Evolutionary conservation across 2,329 filamentous ascomycete genomes (phyloP), one percentile per base, ranked within the genome.

Genomic region (Fusarium aywerte): DNA sequence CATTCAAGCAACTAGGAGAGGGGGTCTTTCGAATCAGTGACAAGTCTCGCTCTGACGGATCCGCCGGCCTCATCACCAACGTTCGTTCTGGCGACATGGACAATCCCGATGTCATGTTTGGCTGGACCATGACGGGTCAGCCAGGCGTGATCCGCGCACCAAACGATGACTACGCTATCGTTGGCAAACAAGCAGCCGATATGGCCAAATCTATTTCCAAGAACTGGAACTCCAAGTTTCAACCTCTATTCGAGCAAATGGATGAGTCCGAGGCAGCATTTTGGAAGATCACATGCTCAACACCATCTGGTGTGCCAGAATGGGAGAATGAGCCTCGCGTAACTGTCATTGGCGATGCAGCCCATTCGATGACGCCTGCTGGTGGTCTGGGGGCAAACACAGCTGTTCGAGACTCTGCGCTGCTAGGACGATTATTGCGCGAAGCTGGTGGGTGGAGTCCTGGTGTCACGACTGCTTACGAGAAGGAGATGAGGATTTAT

Each of bases 261-360:
- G 73, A 78, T 7, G 84, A 83, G 55, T 65, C 75, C 0, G 85
- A 90, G 65, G 84, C 87, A 0, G 87, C 88, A 0, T 90, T 90
- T 66, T 89, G 87, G 86, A 90, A 89, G 69, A 89, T 90, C 45
- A 89, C 87, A 3, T 89, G 86, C 66, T 89, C 86, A 0, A 83
- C 81, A 0, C 87, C 87, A 0, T 79, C 79, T 1, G 87, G 87
- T 2, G 85, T 90, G 0, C 87, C 88, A 0, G 80, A 84, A 42
- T 90, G 88, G 88, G 68, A 77, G 10, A 89, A 87, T 42, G 82
- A 87, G 52, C 81, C 83, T 0, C 80, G 87, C 0, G 85, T 88
- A 11, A 88, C 86, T 0, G 79, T 87, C 1, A 84, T 88, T 53
- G 86, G 86, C 1, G 86, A 88, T 67, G 85, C 86, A 0, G 84